Evolutionary conservation across 176 grass and related monocot species (phyloP).

Genomic region (Stipa capillata): DNA sequence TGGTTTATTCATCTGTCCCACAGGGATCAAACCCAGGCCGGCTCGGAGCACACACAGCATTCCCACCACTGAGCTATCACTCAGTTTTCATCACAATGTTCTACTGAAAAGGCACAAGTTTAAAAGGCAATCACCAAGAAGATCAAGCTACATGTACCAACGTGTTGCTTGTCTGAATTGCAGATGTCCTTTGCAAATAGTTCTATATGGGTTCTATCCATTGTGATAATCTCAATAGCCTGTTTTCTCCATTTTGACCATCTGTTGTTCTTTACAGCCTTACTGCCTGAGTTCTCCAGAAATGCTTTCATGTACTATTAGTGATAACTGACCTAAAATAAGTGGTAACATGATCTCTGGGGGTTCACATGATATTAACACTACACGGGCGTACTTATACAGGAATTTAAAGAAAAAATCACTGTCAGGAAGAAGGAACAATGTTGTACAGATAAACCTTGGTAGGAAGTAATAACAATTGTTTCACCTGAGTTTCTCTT

Average conservation of each 20-base stretch:
- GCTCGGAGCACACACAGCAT: no score
- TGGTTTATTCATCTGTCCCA: no score
- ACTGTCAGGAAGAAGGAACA: background rate
- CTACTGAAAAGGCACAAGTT: background rate
- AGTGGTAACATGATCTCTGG: background rate
- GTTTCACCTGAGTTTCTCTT: conserved; percentile 85
- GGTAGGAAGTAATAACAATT: background rate
- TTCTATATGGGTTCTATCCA: background rate
- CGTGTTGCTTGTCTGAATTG: background rate
- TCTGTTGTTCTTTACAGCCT: background rate
- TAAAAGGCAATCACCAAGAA: background rate
- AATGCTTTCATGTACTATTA: background rate
- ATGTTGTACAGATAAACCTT: background rate
- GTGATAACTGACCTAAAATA: background rate
- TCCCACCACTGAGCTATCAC: no score
- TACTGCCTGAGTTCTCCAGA: background rate
- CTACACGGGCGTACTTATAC: background rate
- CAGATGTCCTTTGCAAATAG: background rate
- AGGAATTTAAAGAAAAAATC: background rate
- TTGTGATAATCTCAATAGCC: background rate
- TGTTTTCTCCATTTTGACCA: background rate
- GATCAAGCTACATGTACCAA: background rate
- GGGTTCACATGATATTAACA: background rate
- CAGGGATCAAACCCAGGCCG: no score
- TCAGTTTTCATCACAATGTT: background rate